Percentiles rank a stretch among this genome's conserved stretches.
phyloP scores from a whole-genome alignment of 2,329 filamentous ascomycete species.

The Diaporthe ilicicola region DNA sequence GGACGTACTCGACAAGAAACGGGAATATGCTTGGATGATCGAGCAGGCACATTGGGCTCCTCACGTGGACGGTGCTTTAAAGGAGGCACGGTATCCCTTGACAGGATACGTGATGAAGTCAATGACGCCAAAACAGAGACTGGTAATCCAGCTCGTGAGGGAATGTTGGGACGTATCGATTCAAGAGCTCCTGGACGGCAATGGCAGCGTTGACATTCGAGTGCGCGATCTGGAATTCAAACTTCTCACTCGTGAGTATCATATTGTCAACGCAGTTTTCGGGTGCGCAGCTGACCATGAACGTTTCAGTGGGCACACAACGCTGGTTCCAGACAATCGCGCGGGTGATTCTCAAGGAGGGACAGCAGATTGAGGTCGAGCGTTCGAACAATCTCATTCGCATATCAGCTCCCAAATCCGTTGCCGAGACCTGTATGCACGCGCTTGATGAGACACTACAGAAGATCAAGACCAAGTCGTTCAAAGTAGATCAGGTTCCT shows the following conservation, averaged over 20 bases:
- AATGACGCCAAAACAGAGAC: constrained; percentile 49
- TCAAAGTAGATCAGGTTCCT: constrained; percentile 40
- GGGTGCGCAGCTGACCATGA: not conserved
- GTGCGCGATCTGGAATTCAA: constrained; percentile 51
- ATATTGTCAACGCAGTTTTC: not conserved
- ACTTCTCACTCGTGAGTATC: constrained; percentile 54
- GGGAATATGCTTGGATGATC: constrained; percentile 49
- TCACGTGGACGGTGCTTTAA: constrained; percentile 34
- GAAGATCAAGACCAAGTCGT: constrained; percentile 35
- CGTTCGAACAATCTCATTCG: constrained; percentile 42
- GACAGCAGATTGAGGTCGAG: constrained; percentile 49
- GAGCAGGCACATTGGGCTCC: constrained; percentile 54
- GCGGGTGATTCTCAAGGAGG: constrained; percentile 42
- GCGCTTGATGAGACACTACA: constrained; percentile 45
- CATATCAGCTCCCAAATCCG: constrained; percentile 47
- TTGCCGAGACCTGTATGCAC: constrained; percentile 46
- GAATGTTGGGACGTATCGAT: constrained; percentile 60
- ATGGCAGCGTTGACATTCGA: constrained; percentile 51
- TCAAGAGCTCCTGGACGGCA: constrained; percentile 52
- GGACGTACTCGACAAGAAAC: not conserved
- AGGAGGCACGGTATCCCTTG: constrained; percentile 37
- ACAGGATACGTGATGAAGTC: constrained; percentile 42
- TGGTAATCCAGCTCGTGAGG: constrained; percentile 54
- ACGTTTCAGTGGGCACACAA: constrained; percentile 44
- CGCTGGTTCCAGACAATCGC: constrained; percentile 46